These are phyloP conservation scores for Scedosporium boydii DNA, from an alignment of 2,329 filamentous ascomycete species.

Conservation along the genomic window DNA sequence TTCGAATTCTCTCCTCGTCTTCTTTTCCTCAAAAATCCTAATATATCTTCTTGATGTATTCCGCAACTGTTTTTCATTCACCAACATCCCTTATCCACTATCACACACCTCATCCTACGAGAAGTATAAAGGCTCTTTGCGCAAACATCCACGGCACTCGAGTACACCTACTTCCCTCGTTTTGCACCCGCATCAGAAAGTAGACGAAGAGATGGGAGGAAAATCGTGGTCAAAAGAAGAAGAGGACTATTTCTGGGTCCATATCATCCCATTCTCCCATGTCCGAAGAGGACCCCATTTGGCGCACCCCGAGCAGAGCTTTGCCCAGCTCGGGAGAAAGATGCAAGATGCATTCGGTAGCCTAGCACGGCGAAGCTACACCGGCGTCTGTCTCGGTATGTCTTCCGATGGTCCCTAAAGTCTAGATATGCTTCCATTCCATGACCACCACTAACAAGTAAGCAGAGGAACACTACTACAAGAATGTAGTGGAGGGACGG, in stretches of 20 bases:
- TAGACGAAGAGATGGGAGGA: slow-evolving; percentile 32
- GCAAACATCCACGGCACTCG: neutral
- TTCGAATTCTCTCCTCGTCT: neutral
- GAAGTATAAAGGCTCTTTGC: too few relatives aligned
- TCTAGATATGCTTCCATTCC: neutral
- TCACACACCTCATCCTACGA: neutral
- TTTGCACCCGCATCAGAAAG: neutral
- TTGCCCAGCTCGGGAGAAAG: slow-evolving; percentile 25
- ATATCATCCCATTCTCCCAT: slow-evolving; percentile 25
- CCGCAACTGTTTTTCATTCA: neutral
- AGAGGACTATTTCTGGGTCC: slow-evolving; percentile 39
- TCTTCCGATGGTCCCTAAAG: neutral
- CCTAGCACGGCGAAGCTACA: slow-evolving; percentile 28
- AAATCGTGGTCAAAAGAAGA: slow-evolving; percentile 39
- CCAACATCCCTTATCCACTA: neutral
- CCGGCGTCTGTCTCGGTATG: slow-evolving; percentile 29
- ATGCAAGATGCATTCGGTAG: slow-evolving; percentile 28
- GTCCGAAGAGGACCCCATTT: slow-evolving; percentile 18
- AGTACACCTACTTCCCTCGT: neutral
- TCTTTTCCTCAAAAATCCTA: neutral
- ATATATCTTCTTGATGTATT: neutral
- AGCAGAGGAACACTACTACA: slow-evolving; percentile 1
- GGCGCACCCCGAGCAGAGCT: slow-evolving; percentile 19
- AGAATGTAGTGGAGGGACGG: slow-evolving; percentile 8
- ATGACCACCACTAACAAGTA: too few relatives aligned